phyloP scores from a whole-genome alignment of 805 yeast genomes.

The Millerago galiae region DNA sequence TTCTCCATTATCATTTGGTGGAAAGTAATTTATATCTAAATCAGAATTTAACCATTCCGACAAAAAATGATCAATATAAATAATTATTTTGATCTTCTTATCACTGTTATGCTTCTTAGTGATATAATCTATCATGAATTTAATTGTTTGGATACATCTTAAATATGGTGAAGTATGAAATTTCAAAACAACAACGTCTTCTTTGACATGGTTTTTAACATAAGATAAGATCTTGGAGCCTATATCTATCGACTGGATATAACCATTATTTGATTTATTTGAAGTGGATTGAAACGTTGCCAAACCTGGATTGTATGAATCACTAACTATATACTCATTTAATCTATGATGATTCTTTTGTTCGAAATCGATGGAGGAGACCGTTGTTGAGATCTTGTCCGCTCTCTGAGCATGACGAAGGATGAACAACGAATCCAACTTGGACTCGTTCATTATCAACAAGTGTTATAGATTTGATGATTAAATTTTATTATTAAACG shows the following conservation, averaged over 20 bases:
- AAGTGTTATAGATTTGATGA: too few relatives aligned
- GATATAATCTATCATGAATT: conserved; percentile 19
- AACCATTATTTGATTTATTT: conserved; percentile 24
- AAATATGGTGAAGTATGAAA: conserved; percentile 39
- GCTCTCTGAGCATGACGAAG: conserved; percentile 24
- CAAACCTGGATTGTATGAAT: conserved; percentile 22
- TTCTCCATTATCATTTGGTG: conserved; percentile 41
- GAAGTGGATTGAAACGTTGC: conserved; percentile 22
- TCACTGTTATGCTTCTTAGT: conserved; percentile 13
- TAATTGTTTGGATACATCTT: conserved; percentile 36
- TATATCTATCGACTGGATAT: conserved; percentile 20
- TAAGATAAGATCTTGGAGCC: conserved; percentile 20
- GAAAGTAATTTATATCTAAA: conserved; percentile 32
- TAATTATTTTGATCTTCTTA: conserved; percentile 15
- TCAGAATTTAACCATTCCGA: conserved; percentile 40
- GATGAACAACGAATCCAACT: conserved; percentile 21
- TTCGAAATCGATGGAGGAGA: conserved; percentile 20
- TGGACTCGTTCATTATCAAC: too few relatives aligned
- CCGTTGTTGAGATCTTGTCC: conserved; percentile 23
- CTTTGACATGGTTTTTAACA: conserved; percentile 13
- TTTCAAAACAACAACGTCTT: conserved; percentile 11
- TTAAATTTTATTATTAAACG: too few relatives aligned
- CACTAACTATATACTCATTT: conserved; percentile 10
- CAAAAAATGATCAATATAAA: conserved; percentile 35
- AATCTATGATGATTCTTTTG: conserved; percentile 1